Conservation (phyloP, 2,329 filamentous ascomycete genomes). For the Pseudogymnoascus sp. region DNA sequence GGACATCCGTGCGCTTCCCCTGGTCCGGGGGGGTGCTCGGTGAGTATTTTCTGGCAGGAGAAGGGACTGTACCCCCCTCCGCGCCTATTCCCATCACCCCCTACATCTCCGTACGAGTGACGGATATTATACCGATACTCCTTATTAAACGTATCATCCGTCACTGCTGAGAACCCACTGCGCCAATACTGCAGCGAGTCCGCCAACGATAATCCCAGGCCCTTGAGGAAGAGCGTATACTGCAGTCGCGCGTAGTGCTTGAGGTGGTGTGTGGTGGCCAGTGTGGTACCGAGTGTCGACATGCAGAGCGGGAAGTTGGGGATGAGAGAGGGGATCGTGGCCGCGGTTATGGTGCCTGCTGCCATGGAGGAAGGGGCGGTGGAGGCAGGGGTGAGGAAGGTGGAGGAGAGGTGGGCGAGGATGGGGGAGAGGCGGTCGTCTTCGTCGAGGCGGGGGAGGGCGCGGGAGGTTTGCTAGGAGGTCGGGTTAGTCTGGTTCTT, state of each 20-base stretch:
- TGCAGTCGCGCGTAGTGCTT: slow-evolving; percentile 92
- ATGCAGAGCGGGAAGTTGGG: slow-evolving; percentile 88
- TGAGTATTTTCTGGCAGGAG: slow-evolving; percentile 91
- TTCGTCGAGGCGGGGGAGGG: slow-evolving; percentile 79
- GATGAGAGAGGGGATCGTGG: slow-evolving; percentile 70
- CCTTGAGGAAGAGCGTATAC: slow-evolving; percentile 94
- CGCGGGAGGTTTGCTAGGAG: slow-evolving; percentile 71
- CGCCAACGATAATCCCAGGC: slow-evolving; percentile 84
- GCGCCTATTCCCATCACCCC: slow-evolving; percentile 80
- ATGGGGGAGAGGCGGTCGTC: slow-evolving; percentile 81
- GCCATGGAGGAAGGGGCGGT: slow-evolving; percentile 62
- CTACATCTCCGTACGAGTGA: slow-evolving; percentile 92
- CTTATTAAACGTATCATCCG: slow-evolving; percentile 93
- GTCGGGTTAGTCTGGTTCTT: background rate
- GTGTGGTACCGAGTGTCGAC: slow-evolving; percentile 77
- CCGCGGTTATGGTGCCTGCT: slow-evolving; percentile 61
- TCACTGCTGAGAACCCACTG: slow-evolving; percentile 72
- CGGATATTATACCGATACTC: slow-evolving; percentile 96
- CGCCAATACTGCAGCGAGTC: slow-evolving; percentile 93
- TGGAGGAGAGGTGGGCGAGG: slow-evolving; percentile 79
- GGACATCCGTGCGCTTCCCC: slow-evolving; percentile 95
- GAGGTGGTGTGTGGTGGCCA: slow-evolving; percentile 81
- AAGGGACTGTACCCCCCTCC: slow-evolving; percentile 84
- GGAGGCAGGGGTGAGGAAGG: slow-evolving; percentile 86
- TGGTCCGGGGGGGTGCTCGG: slow-evolving; percentile 75